phyloP scores from a whole-genome alignment of 768 basidiomycete genomes.

The Psilocybe cyanescens region DNA sequence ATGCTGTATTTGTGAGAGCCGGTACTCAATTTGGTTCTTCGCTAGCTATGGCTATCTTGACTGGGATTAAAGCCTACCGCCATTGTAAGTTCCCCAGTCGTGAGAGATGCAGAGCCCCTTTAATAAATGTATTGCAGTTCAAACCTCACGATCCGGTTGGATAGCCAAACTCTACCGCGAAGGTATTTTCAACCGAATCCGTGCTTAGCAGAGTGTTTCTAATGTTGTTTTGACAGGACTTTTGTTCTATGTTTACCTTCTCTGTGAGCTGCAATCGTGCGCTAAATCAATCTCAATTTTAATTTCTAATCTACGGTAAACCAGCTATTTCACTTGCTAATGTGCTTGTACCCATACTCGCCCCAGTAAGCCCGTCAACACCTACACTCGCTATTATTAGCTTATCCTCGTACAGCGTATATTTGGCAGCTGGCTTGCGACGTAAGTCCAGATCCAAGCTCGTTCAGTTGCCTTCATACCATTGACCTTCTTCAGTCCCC shows the following conservation, averaged over 20 bases:
- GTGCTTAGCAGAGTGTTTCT: background rate
- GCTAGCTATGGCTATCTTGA: conserved; percentile 42
- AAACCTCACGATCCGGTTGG: conserved; percentile 37
- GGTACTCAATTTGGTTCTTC: background rate
- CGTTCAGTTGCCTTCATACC: no score
- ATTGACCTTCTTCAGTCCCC: conserved; percentile 30
- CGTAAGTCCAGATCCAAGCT: conserved; percentile 29
- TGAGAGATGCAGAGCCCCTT: background rate
- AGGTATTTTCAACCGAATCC: conserved; percentile 23
- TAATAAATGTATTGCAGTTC: conserved; percentile 26
- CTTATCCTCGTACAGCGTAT: conserved; percentile 23
- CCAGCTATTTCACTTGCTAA: conserved; percentile 43
- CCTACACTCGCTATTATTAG: background rate
- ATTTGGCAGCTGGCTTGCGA: conserved; percentile 46
- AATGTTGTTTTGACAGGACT: conserved; percentile 29
- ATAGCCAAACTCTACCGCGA: conserved; percentile 42
- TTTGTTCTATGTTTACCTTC: conserved; percentile 42
- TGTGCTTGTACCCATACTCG: conserved; percentile 39
- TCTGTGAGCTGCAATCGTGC: conserved; percentile 29
- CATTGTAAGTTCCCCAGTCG: conserved; percentile 32
- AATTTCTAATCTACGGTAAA: background rate
- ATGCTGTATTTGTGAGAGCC: background rate
- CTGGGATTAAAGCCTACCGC: conserved; percentile 38
- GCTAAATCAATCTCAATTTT: background rate
- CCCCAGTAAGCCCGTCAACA: conserved; percentile 30